A percentile compares a stretch with the other conserved stretches of the same genome.
Evolutionary conservation across 495 filamentous ascomycete species (phyloP).

Genomic region (Aspergillus sclerotioniger): DNA sequence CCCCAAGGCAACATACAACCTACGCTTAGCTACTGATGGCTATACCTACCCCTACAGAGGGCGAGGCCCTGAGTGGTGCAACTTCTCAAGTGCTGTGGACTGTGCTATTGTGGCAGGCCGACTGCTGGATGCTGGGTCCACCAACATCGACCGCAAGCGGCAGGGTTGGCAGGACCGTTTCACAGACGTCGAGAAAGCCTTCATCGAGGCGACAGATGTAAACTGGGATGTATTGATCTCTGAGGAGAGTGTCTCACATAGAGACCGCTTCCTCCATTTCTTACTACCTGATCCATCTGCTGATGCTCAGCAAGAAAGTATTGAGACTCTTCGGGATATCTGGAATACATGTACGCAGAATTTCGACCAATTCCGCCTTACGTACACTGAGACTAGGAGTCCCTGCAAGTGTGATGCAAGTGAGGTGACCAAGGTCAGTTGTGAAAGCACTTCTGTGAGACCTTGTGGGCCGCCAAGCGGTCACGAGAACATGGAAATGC

Average conservation of each 20-base stretch:
- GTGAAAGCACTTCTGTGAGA: neutral
- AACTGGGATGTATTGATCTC: conserved; percentile 33
- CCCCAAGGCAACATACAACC: neutral
- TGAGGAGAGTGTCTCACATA: conserved; percentile 15
- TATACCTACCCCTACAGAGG: conserved; percentile 26
- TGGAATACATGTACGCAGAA: conserved; percentile 26
- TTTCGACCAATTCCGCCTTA: conserved; percentile 29
- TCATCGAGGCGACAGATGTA: conserved; percentile 32
- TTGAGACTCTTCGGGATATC: conserved; percentile 16
- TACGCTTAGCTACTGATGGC: conserved; percentile 21
- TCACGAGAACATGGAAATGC: conserved; percentile 15
- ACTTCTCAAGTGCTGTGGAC: conserved; percentile 30
- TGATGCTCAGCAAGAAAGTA: conserved; percentile 8
- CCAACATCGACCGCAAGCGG: conserved; percentile 30
- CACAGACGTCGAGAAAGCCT: conserved; percentile 26
- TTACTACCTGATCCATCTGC: conserved; percentile 10
- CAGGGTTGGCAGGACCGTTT: conserved; percentile 13
- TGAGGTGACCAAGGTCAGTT: neutral
- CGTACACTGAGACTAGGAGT: conserved; percentile 6
- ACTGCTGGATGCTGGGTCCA: conserved; percentile 39
- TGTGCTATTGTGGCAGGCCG: conserved; percentile 33
- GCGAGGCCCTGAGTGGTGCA: conserved; percentile 26
- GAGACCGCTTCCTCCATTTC: conserved; percentile 22
- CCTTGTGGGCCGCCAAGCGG: neutral
- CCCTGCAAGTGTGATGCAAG: conserved; percentile 5